Base-by-base conservation (phyloP, 1,139 yeast genomes). In the Spathaspora sp. region DNA sequence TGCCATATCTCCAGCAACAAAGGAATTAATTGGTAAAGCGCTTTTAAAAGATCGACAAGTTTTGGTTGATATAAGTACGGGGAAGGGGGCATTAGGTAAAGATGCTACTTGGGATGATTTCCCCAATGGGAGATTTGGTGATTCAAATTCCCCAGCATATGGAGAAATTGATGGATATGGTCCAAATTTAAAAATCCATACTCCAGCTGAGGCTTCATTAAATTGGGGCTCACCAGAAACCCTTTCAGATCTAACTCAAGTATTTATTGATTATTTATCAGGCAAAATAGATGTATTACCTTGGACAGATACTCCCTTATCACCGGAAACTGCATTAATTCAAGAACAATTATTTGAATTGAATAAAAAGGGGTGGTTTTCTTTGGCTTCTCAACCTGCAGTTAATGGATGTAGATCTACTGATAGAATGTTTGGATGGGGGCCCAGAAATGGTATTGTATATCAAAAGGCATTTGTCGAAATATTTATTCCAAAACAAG, bases 91-190 rank as follows among this genome's bases (percentile, higher is more conserved):
- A 2, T 63, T 89, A 39, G 96, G 97, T 23, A 82, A 91, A 54
- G 95, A 89, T 64, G 97, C 97, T 8, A 89, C 95, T 2, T 93
- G 99, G 99, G 99, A 93, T 71, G 99, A 93, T 60, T 93, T 89
- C 65, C 96, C 98, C 15, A 93, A 93, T 62, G 99, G 99, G 59
- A 81, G 99, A 68, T 93, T 90, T 65, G 97, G 99, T 67, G 97
- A 95, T 67, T 89, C 98, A 0, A 78, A 95, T 56, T 90, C 98
- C 29, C 99, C 99, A 5, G 93, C 99, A 0, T 93, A 87, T 67
- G 99, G 99, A 69, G 97, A 91, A 65, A 88, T 91, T 59, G 97
- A 91, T 62, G 99, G 98, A 29, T 93, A 93, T 65, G 98, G 99
- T 1, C 96, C 97, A 1, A 82, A 88, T 5, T 77, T 93, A 56